Percentiles rank a stretch among this genome's conserved stretches.
phyloP scores from a whole-genome alignment of 2,329 filamentous ascomycete genomes.

The Daldinia eschscholtzii region DNA sequence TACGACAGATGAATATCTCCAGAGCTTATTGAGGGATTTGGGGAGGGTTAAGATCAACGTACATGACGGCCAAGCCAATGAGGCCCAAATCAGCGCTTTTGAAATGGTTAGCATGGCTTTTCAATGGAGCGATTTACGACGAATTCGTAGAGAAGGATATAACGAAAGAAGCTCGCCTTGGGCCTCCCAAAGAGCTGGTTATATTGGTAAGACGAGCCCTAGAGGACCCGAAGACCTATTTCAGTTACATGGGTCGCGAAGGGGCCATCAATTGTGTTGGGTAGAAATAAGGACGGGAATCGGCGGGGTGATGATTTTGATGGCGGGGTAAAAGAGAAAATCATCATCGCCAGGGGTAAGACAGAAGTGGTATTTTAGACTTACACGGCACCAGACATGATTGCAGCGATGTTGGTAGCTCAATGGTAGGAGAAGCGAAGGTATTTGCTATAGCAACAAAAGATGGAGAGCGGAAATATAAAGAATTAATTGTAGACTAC shows the following conservation, averaged over 20 bases:
- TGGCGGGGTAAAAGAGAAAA: constrained; percentile 35
- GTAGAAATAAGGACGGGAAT: constrained; percentile 31
- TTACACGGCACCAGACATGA: constrained; percentile 78
- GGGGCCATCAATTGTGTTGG: constrained; percentile 43
- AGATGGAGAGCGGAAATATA: constrained; percentile 29
- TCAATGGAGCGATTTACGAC: constrained; percentile 47
- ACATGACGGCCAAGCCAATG: constrained; percentile 93
- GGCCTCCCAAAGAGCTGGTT: constrained; percentile 71
- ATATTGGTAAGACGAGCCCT: constrained; percentile 82
- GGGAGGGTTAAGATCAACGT: constrained; percentile 54
- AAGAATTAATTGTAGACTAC: constrained; percentile 34
- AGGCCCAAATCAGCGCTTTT: constrained; percentile 89
- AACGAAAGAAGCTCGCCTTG: constrained; percentile 58
- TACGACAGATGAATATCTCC: constrained; percentile 49
- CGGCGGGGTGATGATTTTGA: constrained; percentile 43
- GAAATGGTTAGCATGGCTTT: constrained; percentile 67
- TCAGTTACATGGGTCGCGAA: constrained; percentile 52
- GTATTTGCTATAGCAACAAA: constrained; percentile 11
- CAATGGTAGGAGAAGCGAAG: constrained; percentile 25
- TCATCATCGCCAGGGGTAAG: constrained; percentile 38
- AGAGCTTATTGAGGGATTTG: constrained; percentile 15
- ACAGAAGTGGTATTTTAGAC: constrained; percentile 56
- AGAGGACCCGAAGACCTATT: constrained; percentile 53
- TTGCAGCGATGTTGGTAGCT: constrained; percentile 51
- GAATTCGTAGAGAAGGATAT: constrained; percentile 33